Evolutionary conservation across 2,329 filamentous ascomycete species (phyloP).

Genomic region (Aspergillus neoniger): DNA sequence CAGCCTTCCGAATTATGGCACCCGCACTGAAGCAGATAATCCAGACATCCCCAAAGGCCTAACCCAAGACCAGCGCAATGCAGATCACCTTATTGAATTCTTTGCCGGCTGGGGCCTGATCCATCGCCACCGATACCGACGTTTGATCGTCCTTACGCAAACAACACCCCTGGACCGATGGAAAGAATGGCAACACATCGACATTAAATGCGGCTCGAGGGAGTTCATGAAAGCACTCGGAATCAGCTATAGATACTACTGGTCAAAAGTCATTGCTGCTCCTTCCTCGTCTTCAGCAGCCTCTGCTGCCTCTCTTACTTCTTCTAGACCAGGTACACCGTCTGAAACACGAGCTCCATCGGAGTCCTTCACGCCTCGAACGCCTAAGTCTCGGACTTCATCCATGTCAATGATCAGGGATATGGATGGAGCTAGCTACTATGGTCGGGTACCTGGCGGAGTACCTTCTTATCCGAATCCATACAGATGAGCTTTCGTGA

Average conservation of each 20-base stretch:
- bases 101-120: slow-evolving; percentile 42
- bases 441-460: neutral
- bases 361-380: slow-evolving; percentile 17
- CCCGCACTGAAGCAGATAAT: slow-evolving; percentile 26
- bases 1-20: slow-evolving; percentile 31
- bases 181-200: slow-evolving; percentile 34
- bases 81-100: slow-evolving; percentile 42
- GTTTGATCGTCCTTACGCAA: slow-evolving; percentile 34
- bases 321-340: neutral
- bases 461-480: neutral
- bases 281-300: too few relatives aligned
- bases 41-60: slow-evolving; percentile 27
- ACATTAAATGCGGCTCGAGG: slow-evolving; percentile 15
- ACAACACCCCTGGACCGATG: slow-evolving; percentile 28
- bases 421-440: neutral
- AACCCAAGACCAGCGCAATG: slow-evolving; percentile 32
- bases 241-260: slow-evolving; percentile 18
- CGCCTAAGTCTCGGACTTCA: neutral
- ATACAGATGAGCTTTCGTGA: neutral
- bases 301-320: neutral
- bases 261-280: slow-evolving; percentile 12
- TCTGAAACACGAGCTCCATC: slow-evolving; percentile 1
- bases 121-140: slow-evolving; percentile 34
- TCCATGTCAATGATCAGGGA: too few relatives aligned
- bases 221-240: slow-evolving; percentile 19